Base-by-base conservation (phyloP, 441 rosid genomes). In the Pelargonium myrrhifolium region DNA sequence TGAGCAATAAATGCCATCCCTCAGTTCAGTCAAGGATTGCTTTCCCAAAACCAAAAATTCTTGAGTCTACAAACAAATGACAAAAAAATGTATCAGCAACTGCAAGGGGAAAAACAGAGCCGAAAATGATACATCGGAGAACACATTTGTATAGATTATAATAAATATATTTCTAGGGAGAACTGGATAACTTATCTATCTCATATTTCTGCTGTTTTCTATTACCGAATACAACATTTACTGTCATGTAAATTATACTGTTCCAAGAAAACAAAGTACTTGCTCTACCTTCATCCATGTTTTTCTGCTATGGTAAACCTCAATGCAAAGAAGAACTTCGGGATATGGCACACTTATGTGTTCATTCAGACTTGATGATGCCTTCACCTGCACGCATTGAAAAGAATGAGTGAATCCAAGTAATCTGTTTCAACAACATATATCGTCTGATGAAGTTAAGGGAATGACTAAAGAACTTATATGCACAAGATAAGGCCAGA, bases 21-120 rank as follows among this genome's bases (percentile, higher is more conserved):
- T 87, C 67, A 89, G 66, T 71, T 85, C 93, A 39, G 89, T 85
- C 79, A 93, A 78, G 18, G 42, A 47, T 75, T 91, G 97, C 59
- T 74, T 62, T 74, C 97, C 96, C 12, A 93, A 79, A 70, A 91
- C 89, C 84, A 89, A 75, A 81, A 91, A 83, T 68, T 93, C 97
- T 78, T 93, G 99, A 20, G 80, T 78, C 96, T 93, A 74, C 37
- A 77, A 69, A 37, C 68, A 70, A 18, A 35, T 49, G 21, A 51
- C 42, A 69, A 65, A 24, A 66, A 62, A 67, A 71, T 20, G 22
- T 35, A 40, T 66, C 60, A 63, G 64, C 56, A 53, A 12, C 37
- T 42, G 21, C 58, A 20, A 49, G 35, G 37, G 31, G 15, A 67
- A 17, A 37, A 40, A 66, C 15, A 3, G 39, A 15, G 40, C 6